Conservation (phyloP, 2,329 filamentous ascomycete species). For the Phoma sp. region DNA sequence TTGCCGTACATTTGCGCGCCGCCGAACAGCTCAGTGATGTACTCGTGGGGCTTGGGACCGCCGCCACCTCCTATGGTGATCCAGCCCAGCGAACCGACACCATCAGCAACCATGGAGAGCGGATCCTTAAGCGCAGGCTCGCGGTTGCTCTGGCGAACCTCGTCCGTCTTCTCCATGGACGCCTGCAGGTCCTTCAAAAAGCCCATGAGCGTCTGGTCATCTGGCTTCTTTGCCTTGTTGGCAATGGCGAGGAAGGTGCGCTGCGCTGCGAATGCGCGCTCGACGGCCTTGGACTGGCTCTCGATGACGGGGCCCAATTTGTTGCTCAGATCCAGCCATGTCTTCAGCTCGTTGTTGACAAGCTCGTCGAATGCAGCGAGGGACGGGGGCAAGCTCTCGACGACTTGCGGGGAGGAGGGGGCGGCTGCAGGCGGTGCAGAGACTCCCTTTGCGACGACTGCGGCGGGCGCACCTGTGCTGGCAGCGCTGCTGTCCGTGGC, state of each 20-base stretch:
- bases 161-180: slow-evolving; percentile 76
- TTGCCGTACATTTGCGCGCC: slow-evolving; percentile 95
- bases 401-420: slow-evolving; percentile 44
- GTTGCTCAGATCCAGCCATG: slow-evolving; percentile 78
- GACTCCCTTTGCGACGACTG: slow-evolving; percentile 37
- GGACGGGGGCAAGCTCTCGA: slow-evolving; percentile 59
- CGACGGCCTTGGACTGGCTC: slow-evolving; percentile 68
- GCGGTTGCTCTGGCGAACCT: slow-evolving; percentile 82
- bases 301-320: slow-evolving; percentile 78
- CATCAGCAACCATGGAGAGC: slow-evolving; percentile 85
- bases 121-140: slow-evolving; percentile 78
- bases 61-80: slow-evolving; percentile 71
- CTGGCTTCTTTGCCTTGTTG: slow-evolving; percentile 91
- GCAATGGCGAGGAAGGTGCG: slow-evolving; percentile 86
- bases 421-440: slow-evolving; percentile 36
- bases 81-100: slow-evolving; percentile 89
- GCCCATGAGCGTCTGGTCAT: slow-evolving; percentile 73
- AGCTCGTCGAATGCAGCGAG: slow-evolving; percentile 88
- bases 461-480: slow-evolving; percentile 35
- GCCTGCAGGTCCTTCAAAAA: slow-evolving; percentile 87
- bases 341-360: slow-evolving; percentile 73
- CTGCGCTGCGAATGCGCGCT: slow-evolving; percentile 78
- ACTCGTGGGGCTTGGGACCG: slow-evolving; percentile 74
- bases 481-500: slow-evolving; percentile 58
- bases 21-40: slow-evolving; percentile 80